Evolutionary conservation across 371 early-diverging fungal genomes (phyloP), one percentile per base, ranked within the genome.

Genomic region (Cokeromyces recurvatus): DNA sequence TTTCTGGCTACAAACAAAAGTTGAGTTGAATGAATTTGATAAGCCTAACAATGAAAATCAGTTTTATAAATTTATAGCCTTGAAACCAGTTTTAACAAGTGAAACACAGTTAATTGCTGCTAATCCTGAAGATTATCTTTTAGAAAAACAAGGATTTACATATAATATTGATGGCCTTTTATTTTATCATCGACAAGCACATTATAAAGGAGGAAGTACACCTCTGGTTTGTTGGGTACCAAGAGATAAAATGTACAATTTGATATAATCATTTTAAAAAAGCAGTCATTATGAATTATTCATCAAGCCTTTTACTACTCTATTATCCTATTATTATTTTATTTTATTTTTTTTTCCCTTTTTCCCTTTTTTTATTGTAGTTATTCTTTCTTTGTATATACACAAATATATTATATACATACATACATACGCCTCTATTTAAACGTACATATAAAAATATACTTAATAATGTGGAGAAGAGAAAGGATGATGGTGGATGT

Each of bases 151-250:
- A n/a, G 57, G 61, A n/a, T 54, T 68, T 40, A 19, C 31, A 8
- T 63, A 60, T 38, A 59, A 61, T 1, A 57, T 79, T 11, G 83
- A 79, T 55, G 83, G 83, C 0, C 49, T 81, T 3, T 56, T 81
- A 16, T 74, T 83, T 38, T 83, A 77, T 64, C 79, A 79, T 54
- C 67, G 68, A 27, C 62, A 71, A 48, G 65, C 78, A 0, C 72
- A 74, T 43, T 82, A 82, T 48, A 71, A 66, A 0, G 61, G 70
- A 3, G 79, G 78, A 11, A 62, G 62, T 14, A 80, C 83, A 3
- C 83, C 83, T 10, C 60, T 82, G 10, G 79, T 77, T 21, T 66
- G 77, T 14, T 82, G 83, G 83, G 72, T 79, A 3, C 62, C 78
- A 10, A 43, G 66, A 20, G 62, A 70, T 17, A 32, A 46, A 20